Evolutionary conservation across 495 filamentous ascomycete genomes (phyloP), one percentile per base, ranked within the genome.

Genomic region (Margaritispora aquatica): DNA sequence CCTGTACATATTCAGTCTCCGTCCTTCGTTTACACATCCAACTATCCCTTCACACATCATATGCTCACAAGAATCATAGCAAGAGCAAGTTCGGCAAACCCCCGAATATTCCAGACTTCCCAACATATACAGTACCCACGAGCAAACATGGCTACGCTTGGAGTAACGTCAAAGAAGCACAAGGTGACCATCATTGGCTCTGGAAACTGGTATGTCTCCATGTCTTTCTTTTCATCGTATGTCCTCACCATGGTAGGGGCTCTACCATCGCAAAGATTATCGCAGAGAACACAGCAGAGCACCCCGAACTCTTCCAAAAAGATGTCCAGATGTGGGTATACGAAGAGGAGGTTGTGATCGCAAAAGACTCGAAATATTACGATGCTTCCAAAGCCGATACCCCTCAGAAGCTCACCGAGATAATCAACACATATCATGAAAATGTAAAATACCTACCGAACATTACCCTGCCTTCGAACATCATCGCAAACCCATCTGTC

Each of bases 281-380:
- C 52, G 92, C 94, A 58, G 92, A 99, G 74, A 97, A 96, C 74
- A 86, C 90, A 22, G 78, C 78, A 56, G 84, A 77, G 62, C 80
- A 97, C 72, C 77, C 84, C 0, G 82, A 89, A 26, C 62, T 96
- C 48, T 99, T 97, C 69, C 86, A 97, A 62, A 74, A 84, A 64
- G 82, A 91, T 55, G 92, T 99, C 38, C 89, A 93, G 73, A 97
- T 99, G 93, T 97, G 90, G 90, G 93, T 96, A 67, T 94, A 83
- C 62, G 89, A 96, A 74, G 92, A 96, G 74, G 84, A 92, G 50
- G 84, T 92, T 41, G 82, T 83, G 52, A 75, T 95, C 54, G 73
- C 88, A n/a, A 77, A 84, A 66, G 73, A 73, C 48, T 87, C 83
- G 10, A 75, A 74, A 41, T 75, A 87, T 74, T 84, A 85, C 71